Evolutionary conservation across 495 filamentous ascomycete species (phyloP).

Genomic region (Penicillium samsonianum): DNA sequence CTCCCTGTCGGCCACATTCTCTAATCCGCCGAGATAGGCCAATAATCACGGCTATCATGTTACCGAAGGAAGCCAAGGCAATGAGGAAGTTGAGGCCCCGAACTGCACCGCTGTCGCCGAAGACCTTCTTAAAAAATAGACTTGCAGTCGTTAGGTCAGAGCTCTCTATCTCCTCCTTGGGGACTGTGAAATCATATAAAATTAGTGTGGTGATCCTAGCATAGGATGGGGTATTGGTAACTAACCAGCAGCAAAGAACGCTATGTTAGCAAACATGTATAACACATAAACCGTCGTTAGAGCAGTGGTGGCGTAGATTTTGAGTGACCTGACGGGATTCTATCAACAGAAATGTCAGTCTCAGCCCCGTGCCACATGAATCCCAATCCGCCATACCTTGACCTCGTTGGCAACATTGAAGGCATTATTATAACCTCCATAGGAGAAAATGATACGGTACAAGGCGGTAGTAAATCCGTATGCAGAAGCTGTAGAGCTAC

Average conservation of each 20-base stretch:
- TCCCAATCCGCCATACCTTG: slow-evolving; percentile 39
- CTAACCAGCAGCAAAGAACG: slow-evolving; percentile 53
- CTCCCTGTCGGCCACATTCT: slow-evolving; percentile 54
- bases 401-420: slow-evolving; percentile 61
- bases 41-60: slow-evolving; percentile 53
- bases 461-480: slow-evolving; percentile 52
- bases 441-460: slow-evolving; percentile 56
- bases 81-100: slow-evolving; percentile 54
- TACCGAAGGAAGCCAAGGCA: slow-evolving; percentile 55
- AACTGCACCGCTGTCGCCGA: slow-evolving; percentile 45
- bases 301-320: slow-evolving; percentile 18
- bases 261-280: slow-evolving; percentile 55
- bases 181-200: not conserved
- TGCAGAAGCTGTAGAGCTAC: slow-evolving; percentile 41
- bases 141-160: slow-evolving; percentile 4
- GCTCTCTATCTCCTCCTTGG: not conserved
- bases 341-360: slow-evolving; percentile 16
- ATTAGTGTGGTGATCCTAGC: not conserved
- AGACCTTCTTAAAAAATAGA: slow-evolving; percentile 44
- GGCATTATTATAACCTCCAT: slow-evolving; percentile 54
- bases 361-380: not conserved
- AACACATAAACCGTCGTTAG: slow-evolving; percentile 48
- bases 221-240: slow-evolving; percentile 15
- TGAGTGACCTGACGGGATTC: slow-evolving; percentile 18
- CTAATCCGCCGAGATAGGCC: slow-evolving; percentile 52